phyloP scores from a whole-genome alignment of 2,329 filamentous ascomycete genomes.

The Neoarthrinium moseri region DNA sequence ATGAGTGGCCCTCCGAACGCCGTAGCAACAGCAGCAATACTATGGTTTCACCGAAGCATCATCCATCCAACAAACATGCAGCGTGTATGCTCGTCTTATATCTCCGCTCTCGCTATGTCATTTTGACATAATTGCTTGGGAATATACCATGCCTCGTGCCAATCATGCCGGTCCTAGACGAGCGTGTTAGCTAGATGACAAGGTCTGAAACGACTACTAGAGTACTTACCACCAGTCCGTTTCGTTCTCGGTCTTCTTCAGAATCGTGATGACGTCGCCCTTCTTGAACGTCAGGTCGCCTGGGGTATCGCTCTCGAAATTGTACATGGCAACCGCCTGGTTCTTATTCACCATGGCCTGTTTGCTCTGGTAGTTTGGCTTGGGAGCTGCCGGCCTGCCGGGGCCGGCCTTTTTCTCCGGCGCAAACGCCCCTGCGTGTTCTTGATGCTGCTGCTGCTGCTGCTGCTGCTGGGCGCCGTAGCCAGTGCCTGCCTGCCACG shows the following conservation, averaged over 20 bases:
- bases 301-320: conserved; percentile 90
- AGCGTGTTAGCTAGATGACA: conserved; percentile 11
- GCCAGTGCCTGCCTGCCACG: conserved; percentile 41
- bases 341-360: conserved; percentile 61
- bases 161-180: conserved; percentile 77
- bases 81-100: no score
- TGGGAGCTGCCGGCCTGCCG: conserved; percentile 79
- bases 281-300: conserved; percentile 96
- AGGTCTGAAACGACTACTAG: conserved; percentile 7
- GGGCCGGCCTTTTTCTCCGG: conserved; percentile 56
- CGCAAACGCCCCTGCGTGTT: conserved; percentile 51
- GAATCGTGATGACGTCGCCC: conserved; percentile 90
- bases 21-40: no score
- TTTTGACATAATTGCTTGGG: conserved; percentile 76
- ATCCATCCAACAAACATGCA: no score
- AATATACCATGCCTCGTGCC: conserved; percentile 88
- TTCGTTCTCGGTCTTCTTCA: conserved; percentile 91
- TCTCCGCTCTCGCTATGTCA: no score
- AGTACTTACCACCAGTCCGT: conserved; percentile 86
- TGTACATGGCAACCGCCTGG: conserved; percentile 87
- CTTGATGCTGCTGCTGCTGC: conserved; percentile 40
- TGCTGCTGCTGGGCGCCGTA: conserved; percentile 34
- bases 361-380: conserved; percentile 74
- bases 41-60: no score
- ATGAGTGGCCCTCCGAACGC: no score